Percentiles rank a stretch among this genome's conserved stretches.
These are phyloP conservation scores for Yamadazyma laniorum DNA, from an alignment of 805 yeast species.

Conservation along the genomic window DNA sequence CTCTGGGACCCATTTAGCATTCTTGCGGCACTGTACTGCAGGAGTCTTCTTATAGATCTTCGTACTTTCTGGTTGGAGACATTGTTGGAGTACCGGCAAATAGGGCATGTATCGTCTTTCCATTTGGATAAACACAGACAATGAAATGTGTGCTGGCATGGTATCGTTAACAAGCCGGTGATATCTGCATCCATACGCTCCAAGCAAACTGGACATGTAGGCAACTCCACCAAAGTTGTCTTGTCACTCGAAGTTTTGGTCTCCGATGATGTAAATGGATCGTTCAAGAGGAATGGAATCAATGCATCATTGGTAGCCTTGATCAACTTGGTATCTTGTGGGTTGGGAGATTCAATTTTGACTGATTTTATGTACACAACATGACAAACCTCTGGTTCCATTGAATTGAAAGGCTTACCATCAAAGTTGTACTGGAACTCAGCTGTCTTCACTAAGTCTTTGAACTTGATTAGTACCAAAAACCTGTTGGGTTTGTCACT, in stretches of 20 bases:
- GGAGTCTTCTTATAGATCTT: constrained; percentile 32
- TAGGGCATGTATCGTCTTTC: constrained; percentile 90
- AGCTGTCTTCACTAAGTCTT: constrained; percentile 52
- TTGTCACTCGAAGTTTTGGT: constrained; percentile 6
- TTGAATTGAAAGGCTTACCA: constrained; percentile 74
- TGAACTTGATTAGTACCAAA: constrained; percentile 76
- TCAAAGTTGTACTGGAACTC: constrained; percentile 63
- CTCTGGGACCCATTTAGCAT: constrained; percentile 13
- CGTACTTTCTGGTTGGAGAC: constrained; percentile 35
- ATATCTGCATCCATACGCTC: constrained; percentile 81
- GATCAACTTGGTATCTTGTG: constrained; percentile 8
- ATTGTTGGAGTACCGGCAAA: constrained; percentile 72
- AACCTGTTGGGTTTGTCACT: constrained; percentile 67
- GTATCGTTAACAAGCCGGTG: constrained; percentile 81
- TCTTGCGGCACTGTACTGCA: constrained; percentile 13
- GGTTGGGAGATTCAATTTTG: constrained; percentile 29
- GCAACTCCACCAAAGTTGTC: constrained; percentile 52
- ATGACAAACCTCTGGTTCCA: constrained; percentile 88
- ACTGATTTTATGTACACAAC: constrained; percentile 68
- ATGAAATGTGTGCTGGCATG: constrained; percentile 92
- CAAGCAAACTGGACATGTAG: constrained; percentile 90
- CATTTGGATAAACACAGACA: constrained; percentile 85
- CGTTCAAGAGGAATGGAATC: constrained; percentile 68
- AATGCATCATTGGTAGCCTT: constrained; percentile 20
- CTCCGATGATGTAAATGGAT: constrained; percentile 58